Base-by-base conservation (phyloP, 2,329 filamentous ascomycete genomes). In the Periconia macrospinosa region DNA sequence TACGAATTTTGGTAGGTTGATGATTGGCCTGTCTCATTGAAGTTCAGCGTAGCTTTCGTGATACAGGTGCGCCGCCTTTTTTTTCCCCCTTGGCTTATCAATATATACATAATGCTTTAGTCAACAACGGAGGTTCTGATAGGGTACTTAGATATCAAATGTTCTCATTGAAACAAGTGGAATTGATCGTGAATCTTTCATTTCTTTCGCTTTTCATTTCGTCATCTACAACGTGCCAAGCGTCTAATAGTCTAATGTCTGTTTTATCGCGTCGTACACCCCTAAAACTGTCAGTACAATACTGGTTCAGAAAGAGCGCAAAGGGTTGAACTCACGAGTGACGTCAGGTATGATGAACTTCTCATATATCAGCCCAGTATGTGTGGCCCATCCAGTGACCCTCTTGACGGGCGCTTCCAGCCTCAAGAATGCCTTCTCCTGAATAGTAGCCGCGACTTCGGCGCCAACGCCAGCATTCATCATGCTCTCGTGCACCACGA, bases 401-500 rank as follows among this genome's bases (percentile, higher is more conserved):
- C 92, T 83, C 60, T 87, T 84, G 8, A 97, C 90, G 0, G 92
- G 92, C 6, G 92, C 92, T 68, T 96, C 92, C 27, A 97, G 76
- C 3, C 87, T 82, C 58, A 94, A 71, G 70, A 97, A 97, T 0
- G 91, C 93, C 52, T 89, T 86, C 62, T 94, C 91, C 71, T 96
- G 92, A 48, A 97, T 90, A 1, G 89, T 89, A 0, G 92, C 91
- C 1, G 92, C 91, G 1, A 97, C 87, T 69, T 96, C 92, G 6
- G 92, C 92, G 2, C 92, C 92, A 15, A 96, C 84, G 14, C 92
- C 92, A 7, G 89, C 89, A 65, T 96, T 96, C 59, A 92, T 82
- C 89, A 94, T 95, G 53, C 91, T 87, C 76, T 97, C 92, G 69
- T 97, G 92, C 7, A 97, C 92, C 1, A 97, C 88, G 50, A 97